Evolutionary conservation across 2,329 filamentous ascomycete species (phyloP), one percentile per base, ranked within the genome.

Genomic region (Aspergillus aculeatinus): DNA sequence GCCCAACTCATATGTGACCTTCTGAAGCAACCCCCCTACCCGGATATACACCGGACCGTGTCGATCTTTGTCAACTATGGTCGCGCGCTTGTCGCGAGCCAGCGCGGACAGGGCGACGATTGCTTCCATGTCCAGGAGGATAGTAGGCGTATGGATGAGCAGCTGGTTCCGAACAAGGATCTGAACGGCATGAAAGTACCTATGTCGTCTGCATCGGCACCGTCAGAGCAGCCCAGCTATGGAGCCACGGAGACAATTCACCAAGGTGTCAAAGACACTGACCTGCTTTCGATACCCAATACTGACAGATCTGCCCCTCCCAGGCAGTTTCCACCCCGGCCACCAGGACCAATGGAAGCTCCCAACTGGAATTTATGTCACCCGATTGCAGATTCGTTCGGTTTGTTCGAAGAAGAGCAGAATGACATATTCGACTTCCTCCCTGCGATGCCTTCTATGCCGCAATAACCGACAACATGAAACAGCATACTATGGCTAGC

Each of bases 1-100:
- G 72, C 68, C 10, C 69, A 74, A 42, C 67, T 64, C 48, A 73
- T 75, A 27, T 70, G 71, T 48, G 72, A 74, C 48, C 73, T 74
- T 53, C 60, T 75, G 19, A 74, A 73, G 51, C 70, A 72, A 35
- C 72, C 73, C 16, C 73, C 73, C 0, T 75, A 75, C 51, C 73
- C 73, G n/a, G 73, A 75, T 31, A 74, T 75, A n/a, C 73, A 75
- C 58, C 69, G 73, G 29, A 74, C 73, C 4, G 72, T 75, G 27
- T 74, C 72, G 27, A 72, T 75, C 54, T 75, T 75, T 50, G 71
- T 73, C 47, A 74, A 73, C 57, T 75, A 75, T 42, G 72, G 70
- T 35, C 67, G 72, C 19, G 72, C 72, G 9, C 61, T 74, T 25
- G 70, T 74, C 50, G 69, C 72, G 39, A 55, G 53, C 44, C 53